Conservation (phyloP, 805 yeast genomes). For the Tanozyma kutaoensis region DNA sequence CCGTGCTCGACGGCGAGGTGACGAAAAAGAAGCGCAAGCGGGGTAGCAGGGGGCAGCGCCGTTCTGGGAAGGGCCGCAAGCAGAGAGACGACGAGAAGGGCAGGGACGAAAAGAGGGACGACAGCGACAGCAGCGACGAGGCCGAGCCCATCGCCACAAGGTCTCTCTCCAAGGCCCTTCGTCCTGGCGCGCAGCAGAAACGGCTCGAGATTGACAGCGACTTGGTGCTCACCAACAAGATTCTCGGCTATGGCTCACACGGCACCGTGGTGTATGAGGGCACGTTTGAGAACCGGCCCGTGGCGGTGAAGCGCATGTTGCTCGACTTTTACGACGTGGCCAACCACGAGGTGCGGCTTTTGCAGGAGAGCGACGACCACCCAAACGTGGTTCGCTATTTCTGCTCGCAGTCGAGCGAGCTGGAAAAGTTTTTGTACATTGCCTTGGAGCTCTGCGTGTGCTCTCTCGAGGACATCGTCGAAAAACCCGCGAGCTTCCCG, state of each 20-base stretch:
- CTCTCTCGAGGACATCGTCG: conserved; percentile 76
- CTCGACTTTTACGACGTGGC: conserved; percentile 91
- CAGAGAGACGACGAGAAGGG: conserved; percentile 12
- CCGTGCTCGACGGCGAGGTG: neutral
- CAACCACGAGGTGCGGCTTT: conserved; percentile 72
- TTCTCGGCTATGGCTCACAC: conserved; percentile 92
- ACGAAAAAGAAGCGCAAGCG: conserved; percentile 57
- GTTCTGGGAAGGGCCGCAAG: conserved; percentile 24
- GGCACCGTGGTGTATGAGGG: conserved; percentile 94
- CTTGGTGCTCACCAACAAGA: conserved; percentile 51
- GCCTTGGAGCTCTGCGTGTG: conserved; percentile 88
- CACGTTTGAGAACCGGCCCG: conserved; percentile 81
- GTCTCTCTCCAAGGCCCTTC: conserved; percentile 13
- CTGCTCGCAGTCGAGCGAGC: conserved; percentile 71
- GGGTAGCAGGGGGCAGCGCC: conserved; percentile 77
- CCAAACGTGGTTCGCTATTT: conserved; percentile 89
- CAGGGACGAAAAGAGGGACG: conserved; percentile 4
- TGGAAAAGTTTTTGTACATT: conserved; percentile 75
- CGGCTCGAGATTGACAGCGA: conserved; percentile 33
- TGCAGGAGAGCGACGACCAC: conserved; percentile 94
- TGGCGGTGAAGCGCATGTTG: conserved; percentile 90
- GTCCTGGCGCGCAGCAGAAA: conserved; percentile 7
- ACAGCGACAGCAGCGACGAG: conserved; percentile 6
- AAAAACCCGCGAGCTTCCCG: conserved; percentile 29
- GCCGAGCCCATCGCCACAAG: conserved; percentile 14